Evolutionary conservation across 139 green algal genomes (phyloP), one percentile per base, ranked within the genome.

Genomic region (Yamagishiella unicocca): DNA sequence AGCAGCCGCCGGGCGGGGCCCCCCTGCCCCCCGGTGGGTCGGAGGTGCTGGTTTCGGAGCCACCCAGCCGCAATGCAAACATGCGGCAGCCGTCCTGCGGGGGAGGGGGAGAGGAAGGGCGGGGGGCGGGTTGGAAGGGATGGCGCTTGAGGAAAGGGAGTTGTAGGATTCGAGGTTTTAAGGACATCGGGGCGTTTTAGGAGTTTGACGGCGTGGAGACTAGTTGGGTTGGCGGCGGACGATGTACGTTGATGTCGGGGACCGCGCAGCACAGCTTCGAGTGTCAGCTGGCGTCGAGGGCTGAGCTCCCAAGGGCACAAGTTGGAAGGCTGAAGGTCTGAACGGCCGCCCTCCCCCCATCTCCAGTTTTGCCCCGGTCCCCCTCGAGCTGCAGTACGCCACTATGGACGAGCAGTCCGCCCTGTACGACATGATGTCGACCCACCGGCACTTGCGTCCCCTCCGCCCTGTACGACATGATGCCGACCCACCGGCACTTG

Each of bases 401-500:
- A 17, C 50, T 17, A 58, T 17, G 12, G 12, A 58, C 50, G 12
- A 58, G 50, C 50, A 12, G 17, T 17, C 50, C 50, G 17, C 12
- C 50, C 50, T 25, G 50, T 17, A 12, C 12, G 50, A 12, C 50
- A 58, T 14, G 4, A 38, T 42, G 22, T 35, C 66, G 8, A 12
- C 66, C 33, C 6, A n/a, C n/a, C n/a, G n/a, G n/a, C n/a, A n/a
- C n/a, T n/a, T n/a, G n/a, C n/a, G n/a, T n/a, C n/a, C n/a, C n/a
- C n/a, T n/a, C n/a, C n/a, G n/a, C n/a, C n/a, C n/a, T n/a, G n/a
- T n/a, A n/a, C n/a, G n/a, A n/a, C n/a, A n/a, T n/a, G n/a, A n/a
- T n/a, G n/a, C 66, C 53, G 38, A 55, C 85, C 0, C 74, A 88
- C 87, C 81, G 78, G 89, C 38, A 92, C 29, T 24, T 62, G 22